phyloP scores from a whole-genome alignment of 177 flowering plant genomes.

The Vitis hybrid region DNA sequence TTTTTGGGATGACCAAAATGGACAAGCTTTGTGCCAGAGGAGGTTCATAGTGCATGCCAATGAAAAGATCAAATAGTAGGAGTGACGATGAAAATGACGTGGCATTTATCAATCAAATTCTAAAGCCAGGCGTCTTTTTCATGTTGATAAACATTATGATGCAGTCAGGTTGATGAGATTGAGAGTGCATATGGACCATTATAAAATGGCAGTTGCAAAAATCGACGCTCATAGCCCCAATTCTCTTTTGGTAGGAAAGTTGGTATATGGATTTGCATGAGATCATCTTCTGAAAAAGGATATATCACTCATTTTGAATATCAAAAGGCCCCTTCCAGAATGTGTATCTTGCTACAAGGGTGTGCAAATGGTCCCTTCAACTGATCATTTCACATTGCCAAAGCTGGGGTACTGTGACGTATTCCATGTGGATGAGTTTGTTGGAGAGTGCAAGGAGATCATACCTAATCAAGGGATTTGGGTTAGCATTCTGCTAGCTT shows the following conservation, averaged over 20 bases:
- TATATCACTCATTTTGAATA: constrained; percentile 84
- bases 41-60: too few species aligned
- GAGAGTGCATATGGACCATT: constrained; percentile 54
- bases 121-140: accelerated
- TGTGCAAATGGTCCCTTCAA: constrained; percentile 80
- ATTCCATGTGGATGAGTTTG: constrained; percentile 72
- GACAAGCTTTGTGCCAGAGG: too few species aligned
- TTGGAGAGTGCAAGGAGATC: constrained; percentile 39
- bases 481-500: too few species aligned
- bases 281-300: constrained; percentile 81
- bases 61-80: too few species aligned
- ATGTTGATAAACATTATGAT: too few species aligned
- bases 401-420: constrained; percentile 79
- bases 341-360: constrained; percentile 93
- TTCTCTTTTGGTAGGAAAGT: constrained; percentile 87
- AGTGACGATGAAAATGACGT: too few species aligned
- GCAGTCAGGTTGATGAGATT: too few species aligned
- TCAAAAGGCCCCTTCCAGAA: constrained; percentile 84
- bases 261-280: constrained; percentile 90
- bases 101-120: too few species aligned
- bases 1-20: too few species aligned
- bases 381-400: constrained; percentile 76
- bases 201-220: constrained; percentile 94
- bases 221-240: constrained; percentile 76
- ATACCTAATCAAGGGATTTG: too few species aligned